Percentiles rank a stretch among this genome's conserved stretches.
Evolutionary conservation across 1,139 yeast species (phyloP).

Genomic region (Pichia sp.): DNA sequence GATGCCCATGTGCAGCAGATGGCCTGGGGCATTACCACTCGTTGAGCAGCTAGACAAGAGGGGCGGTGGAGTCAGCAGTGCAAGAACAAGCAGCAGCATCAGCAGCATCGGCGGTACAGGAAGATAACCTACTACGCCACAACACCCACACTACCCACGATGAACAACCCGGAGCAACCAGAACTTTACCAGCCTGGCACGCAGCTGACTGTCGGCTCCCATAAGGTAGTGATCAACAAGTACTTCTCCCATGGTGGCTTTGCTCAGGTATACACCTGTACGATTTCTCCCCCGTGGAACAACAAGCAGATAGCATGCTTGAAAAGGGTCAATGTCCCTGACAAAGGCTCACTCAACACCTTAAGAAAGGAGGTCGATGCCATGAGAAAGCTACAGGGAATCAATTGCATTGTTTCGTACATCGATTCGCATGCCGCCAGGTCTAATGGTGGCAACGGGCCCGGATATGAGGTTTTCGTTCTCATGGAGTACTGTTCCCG

Average conservation of each 20-base stretch:
- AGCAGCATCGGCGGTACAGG: not conserved
- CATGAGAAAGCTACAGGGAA: constrained; percentile 74
- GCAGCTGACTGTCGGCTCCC: constrained; percentile 29
- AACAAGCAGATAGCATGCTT: constrained; percentile 53
- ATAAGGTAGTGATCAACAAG: constrained; percentile 27
- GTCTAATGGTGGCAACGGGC: constrained; percentile 35
- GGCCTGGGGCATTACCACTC: too few species aligned
- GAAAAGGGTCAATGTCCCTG: constrained; percentile 72
- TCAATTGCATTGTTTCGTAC: constrained; percentile 77
- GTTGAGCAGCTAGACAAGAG: too few species aligned
- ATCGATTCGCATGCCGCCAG: constrained; percentile 96
- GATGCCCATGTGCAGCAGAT: too few species aligned
- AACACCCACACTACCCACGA: not conserved
- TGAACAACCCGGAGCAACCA: constrained; percentile 11
- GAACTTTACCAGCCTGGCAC: constrained; percentile 28
- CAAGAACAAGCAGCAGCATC: not conserved
- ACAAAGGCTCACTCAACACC: constrained; percentile 61
- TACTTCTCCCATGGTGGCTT: constrained; percentile 40
- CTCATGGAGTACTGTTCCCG: constrained; percentile 89
- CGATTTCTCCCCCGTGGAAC: constrained; percentile 37
- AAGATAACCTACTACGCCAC: not conserved
- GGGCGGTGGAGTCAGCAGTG: not conserved
- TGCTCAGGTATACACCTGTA: constrained; percentile 58
- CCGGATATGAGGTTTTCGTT: constrained; percentile 75
- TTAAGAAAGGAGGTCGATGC: constrained; percentile 78